These are phyloP conservation scores for Dictyostelium citrinum DNA, from an alignment of 78 protist genomes.

Conservation along the genomic window DNA sequence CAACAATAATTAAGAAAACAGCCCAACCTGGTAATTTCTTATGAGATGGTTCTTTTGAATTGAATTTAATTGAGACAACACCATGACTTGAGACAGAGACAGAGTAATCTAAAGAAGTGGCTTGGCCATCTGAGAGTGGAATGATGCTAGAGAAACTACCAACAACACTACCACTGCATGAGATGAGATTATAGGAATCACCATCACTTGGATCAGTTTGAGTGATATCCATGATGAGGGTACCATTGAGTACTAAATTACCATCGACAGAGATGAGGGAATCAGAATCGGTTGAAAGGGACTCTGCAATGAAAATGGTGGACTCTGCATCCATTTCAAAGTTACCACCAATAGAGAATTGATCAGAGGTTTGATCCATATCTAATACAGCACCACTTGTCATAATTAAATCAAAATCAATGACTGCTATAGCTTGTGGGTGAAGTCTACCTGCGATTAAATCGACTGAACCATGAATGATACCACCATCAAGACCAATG, in stretches of 20 bases:
- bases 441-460: neutral
- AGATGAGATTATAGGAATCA: neutral
- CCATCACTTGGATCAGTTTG: neutral
- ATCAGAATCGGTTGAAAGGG: neutral
- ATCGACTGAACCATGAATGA: neutral
- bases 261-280: neutral
- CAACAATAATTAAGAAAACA: neutral
- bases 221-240: neutral
- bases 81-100: neutral
- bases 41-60: neutral
- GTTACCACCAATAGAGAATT: neutral
- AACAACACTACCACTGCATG: neutral
- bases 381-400: neutral
- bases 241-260: neutral
- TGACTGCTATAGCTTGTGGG: neutral
- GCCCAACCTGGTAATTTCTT: constrained; percentile 2
- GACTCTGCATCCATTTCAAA: neutral
- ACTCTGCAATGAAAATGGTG: neutral
- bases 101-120: neutral
- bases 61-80: neutral
- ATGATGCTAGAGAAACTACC: neutral
- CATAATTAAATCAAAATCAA: neutral
- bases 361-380: neutral
- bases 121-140: neutral
- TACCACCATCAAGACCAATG: neutral